Percentiles rank a stretch among this genome's conserved stretches.
phyloP scores from a whole-genome alignment of 164 flowering plant genomes.

The Dillenia suffruticosa region DNA sequence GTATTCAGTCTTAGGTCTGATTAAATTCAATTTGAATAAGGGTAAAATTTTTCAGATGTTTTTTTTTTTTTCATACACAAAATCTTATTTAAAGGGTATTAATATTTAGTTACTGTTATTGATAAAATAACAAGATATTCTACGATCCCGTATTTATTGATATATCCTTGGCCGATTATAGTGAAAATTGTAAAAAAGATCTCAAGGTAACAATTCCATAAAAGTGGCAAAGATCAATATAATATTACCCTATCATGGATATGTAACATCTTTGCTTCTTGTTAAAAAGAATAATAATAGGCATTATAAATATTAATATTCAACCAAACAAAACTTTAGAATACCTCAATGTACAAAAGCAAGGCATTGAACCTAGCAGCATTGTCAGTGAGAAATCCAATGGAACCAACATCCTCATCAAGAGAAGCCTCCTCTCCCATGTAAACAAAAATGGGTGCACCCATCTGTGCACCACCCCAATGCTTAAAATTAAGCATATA shows the following conservation, averaged over 20 bases:
- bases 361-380: constrained; percentile 5
- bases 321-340: background rate
- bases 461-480: constrained; percentile 6
- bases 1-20: no score
- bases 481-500: constrained; percentile 1
- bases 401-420: background rate
- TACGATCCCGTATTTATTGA: no score
- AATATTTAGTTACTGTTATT: no score
- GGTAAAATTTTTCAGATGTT: no score
- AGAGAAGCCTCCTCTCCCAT: constrained; percentile 1
- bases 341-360: constrained; percentile 8
- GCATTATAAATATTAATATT: background rate
- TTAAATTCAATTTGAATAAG: no score
- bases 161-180: background rate
- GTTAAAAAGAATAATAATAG: background rate
- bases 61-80: no score
- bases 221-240: background rate
- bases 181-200: background rate
- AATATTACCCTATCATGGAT: background rate
- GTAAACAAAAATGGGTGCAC: constrained; percentile 7
- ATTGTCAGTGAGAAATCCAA: constrained; percentile 7
- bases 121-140: no score
- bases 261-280: background rate
- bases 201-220: background rate
- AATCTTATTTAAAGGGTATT: no score